These are phyloP conservation scores for Dothidotthia symphoricarpi DNA, from an alignment of 2,329 filamentous ascomycete species.

Conservation along the genomic window DNA sequence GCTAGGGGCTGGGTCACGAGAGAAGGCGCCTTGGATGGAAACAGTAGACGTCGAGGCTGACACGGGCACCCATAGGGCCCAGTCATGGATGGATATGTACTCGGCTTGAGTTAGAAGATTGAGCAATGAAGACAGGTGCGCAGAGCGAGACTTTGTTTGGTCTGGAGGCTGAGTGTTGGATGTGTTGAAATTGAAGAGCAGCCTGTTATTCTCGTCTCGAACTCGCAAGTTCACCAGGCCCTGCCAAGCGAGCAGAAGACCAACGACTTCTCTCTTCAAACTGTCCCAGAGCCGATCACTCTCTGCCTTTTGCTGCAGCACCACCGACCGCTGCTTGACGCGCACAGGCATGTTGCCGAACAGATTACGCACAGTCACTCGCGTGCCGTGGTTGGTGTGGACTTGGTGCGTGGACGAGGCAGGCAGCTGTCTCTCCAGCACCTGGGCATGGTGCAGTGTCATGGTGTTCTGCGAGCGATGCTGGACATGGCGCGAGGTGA, in stretches of 20 bases:
- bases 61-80: conserved; percentile 65
- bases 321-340: conserved; percentile 70
- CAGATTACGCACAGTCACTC: conserved; percentile 71
- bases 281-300: conserved; percentile 64
- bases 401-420: conserved; percentile 57
- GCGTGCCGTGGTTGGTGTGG: conserved; percentile 66
- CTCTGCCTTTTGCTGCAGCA: conserved; percentile 51
- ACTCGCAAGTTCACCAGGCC: conserved; percentile 57
- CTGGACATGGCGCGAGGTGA: conserved; percentile 68
- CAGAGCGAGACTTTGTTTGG: conserved; percentile 11
- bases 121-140: conserved; percentile 22
- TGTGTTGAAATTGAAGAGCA: conserved; percentile 36
- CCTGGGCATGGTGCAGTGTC: conserved; percentile 66
- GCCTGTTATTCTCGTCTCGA: conserved; percentile 51
- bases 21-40: conserved; percentile 69
- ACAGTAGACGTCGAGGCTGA: conserved; percentile 64
- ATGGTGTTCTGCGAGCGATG: conserved; percentile 64
- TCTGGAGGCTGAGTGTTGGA: too few species aligned
- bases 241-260: conserved; percentile 70
- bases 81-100: conserved; percentile 56
- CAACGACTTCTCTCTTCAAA: conserved; percentile 59
- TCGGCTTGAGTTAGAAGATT: conserved; percentile 64
- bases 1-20: conserved; percentile 65
- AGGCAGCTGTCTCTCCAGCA: conserved; percentile 64
- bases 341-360: conserved; percentile 91